Evolutionary conservation across 2,329 filamentous ascomycete genomes (phyloP), one percentile per base, ranked within the genome.

Genomic region (Aspergillus arachidicola): DNA sequence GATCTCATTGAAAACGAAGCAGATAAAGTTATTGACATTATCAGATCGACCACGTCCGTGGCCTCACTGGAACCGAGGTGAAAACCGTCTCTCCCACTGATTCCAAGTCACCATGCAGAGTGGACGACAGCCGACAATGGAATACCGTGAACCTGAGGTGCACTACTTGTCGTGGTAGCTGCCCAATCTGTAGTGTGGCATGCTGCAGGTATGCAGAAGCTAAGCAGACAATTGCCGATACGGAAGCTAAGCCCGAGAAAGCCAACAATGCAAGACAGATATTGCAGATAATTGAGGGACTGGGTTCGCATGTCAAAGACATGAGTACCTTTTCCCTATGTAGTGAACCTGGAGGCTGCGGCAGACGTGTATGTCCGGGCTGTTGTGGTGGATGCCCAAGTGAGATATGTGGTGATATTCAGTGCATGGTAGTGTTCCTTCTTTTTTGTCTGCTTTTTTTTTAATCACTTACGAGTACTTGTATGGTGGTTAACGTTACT

Each of bases 311-410:
- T 28, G 72, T 71, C n/a, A 68, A 65, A 46, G 75, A 77, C 50
- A 57, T 60, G 10, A 69, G 65, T 21, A 79, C 75, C 1, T 79
- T 75, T 62, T 66, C 76, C 7, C 65, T 70, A 60, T 80, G 78
- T 63, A 74, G 72, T 4, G 57, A 62, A 28, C 59, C 64, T 54
- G 70, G 69, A 43, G 73, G 69, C 12, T 78, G 72, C 64, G 75
- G 69, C 53, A 67, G 69, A 54, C 68, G 70, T 62, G 72, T 78
- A 14, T 79, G 76, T 61, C 71, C 75, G 1, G 64, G 70, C 32
- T 79, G 75, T 64, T 77, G 74, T 64, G 75, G 76, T 11, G 64
- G 69, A 19, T 80, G 78, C 62, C 74, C 75, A 5, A 68, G 69
- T 34, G 65, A 69, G 30, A 64, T 72, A 30, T 79, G 78, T 61